Evolutionary conservation across 805 yeast species (phyloP).

Genomic region (Teunomyces pallodes): DNA sequence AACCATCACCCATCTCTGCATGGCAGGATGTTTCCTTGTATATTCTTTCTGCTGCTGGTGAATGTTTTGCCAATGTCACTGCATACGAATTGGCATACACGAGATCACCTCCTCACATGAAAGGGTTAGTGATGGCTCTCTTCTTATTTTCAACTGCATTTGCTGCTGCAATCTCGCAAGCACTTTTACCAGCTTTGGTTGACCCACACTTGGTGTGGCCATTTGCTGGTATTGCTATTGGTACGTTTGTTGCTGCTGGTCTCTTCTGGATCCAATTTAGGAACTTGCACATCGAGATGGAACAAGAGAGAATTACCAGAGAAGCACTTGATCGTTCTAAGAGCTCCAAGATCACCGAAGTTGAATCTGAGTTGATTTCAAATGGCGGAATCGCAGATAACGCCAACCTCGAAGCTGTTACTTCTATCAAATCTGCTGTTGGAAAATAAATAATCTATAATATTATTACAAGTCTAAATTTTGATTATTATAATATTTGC

Average conservation of each 20-base stretch:
- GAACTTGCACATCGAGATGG: slow-evolving; percentile 42
- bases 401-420: slow-evolving; percentile 22
- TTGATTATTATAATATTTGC: no score
- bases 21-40: slow-evolving; percentile 30
- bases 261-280: slow-evolving; percentile 34
- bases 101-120: slow-evolving; percentile 49
- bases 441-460: slow-evolving; percentile 16
- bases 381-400: slow-evolving; percentile 21
- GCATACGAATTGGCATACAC: slow-evolving; percentile 56
- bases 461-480: background rate
- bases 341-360: background rate
- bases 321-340: slow-evolving; percentile 13
- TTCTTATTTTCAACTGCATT: slow-evolving; percentile 44
- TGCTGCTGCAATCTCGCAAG: slow-evolving; percentile 47
- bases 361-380: background rate
- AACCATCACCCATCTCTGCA: slow-evolving; percentile 27
- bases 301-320: slow-evolving; percentile 28
- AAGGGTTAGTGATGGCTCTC: slow-evolving; percentile 49
- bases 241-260: slow-evolving; percentile 33
- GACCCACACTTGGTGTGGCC: slow-evolving; percentile 46
- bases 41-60: slow-evolving; percentile 49
- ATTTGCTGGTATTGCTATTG: slow-evolving; percentile 38
- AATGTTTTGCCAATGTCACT: slow-evolving; percentile 51
- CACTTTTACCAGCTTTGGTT: slow-evolving; percentile 35
- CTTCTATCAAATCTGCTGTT: slow-evolving; percentile 28